Base-by-base conservation (phyloP, 371 early-diverging fungal genomes). In the Apophysomyces ossiformis region DNA sequence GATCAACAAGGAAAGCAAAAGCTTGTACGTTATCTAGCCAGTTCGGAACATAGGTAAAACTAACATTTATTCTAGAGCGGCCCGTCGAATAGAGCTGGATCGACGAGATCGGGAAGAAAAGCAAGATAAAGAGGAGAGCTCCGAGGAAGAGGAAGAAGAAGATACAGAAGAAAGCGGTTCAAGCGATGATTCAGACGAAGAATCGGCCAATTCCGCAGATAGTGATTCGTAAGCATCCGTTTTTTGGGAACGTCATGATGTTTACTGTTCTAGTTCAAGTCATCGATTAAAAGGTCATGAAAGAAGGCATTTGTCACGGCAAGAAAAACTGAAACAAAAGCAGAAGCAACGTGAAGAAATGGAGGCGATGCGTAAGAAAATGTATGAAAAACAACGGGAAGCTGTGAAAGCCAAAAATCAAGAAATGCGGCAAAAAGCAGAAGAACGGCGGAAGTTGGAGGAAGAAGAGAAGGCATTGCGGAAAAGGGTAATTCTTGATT, bases 1-100 rank as follows among this genome's bases (percentile, higher is more conserved):
- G 44, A 59, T 90, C 38, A 89, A 87, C 70, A 87, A 86, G 69
- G 91, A 92, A 60, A 69, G 76, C 45, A 87, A 86, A 61, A 74
- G 67, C 50, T 37, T 84, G 66, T 76, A 71, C 69, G 79, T 26
- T 74, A 54, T 2, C n/a, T 57, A 36, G 15, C 37, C n/a, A 47
- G 47, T 8, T 56, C 32, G 9, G 16, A 15, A 9, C 5, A n/a
- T 8, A 62, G 32, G 7, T 57, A 26, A 57, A 44, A 56, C 26
- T 16, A 4, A 47, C 18, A 5, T 32, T 26, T 37, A n/a, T 18
- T 41, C 0, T 64, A 81, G 81, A 16, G 58, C 64, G 57, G 58
- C 68, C 9, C 69, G 69, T 50, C 71, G 76, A 11, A 46, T 61
- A 2, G 76, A 78, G 38, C 47, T 78, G 56, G 76, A 76, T 39